phyloP scores from a whole-genome alignment of 805 yeast genomes.

The Metschnikowia bowlesiae region DNA sequence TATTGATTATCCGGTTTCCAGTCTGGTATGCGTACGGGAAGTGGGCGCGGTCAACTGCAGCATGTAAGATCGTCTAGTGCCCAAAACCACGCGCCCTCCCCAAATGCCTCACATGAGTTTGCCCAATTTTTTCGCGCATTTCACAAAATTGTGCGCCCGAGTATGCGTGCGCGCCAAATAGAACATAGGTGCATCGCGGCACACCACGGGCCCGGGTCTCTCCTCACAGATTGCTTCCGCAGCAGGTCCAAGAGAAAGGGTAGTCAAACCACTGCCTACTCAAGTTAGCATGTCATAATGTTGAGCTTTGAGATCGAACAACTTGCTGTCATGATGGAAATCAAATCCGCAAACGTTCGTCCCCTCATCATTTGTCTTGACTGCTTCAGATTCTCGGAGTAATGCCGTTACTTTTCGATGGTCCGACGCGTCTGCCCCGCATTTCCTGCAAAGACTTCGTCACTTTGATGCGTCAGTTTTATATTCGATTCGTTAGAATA shows the following conservation, averaged over 20 bases:
- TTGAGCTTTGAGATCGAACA: too few relatives aligned
- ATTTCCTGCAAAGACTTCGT: not conserved
- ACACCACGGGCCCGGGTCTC: not conserved
- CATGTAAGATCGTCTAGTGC: not conserved
- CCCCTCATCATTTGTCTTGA: too few relatives aligned
- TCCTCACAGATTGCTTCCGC: not conserved
- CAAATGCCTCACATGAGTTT: not conserved
- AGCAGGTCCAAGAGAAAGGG: too few relatives aligned
- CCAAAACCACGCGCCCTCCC: not conserved
- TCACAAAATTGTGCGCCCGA: not conserved
- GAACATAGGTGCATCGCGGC: not conserved
- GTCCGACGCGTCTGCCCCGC: conserved; percentile 1
- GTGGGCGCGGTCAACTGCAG: not conserved
- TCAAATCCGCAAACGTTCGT: too few relatives aligned
- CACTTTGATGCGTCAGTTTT: not conserved
- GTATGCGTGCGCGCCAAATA: not conserved
- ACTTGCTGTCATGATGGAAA: too few relatives aligned
- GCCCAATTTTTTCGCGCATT: not conserved
- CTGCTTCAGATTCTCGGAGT: not conserved
- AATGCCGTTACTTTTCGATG: not conserved
- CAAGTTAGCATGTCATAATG: too few relatives aligned
- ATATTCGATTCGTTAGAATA: not conserved
- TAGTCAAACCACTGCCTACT: too few relatives aligned
- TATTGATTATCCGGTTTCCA: too few relatives aligned
- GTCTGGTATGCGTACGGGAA: not conserved